These are phyloP conservation scores for Picochlorum sp. DNA, from an alignment of 139 green algal species.

Conservation along the genomic window DNA sequence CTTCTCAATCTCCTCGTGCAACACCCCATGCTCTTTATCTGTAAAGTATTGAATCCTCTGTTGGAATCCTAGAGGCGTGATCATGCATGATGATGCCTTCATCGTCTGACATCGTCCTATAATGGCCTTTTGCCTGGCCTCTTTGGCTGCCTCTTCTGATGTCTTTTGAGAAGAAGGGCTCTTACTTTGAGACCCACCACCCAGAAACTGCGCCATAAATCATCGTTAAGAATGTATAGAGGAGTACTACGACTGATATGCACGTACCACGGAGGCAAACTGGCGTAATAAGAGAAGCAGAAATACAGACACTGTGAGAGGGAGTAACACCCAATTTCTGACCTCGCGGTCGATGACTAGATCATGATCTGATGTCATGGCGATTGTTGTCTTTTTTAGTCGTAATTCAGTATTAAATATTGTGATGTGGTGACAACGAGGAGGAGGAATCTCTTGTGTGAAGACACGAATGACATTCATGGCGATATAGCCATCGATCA, in stretches of 20 bases:
- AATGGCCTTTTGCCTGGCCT: slow-evolving; percentile 54
- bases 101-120: slow-evolving; percentile 48
- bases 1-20: slow-evolving; percentile 47
- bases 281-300: slow-evolving; percentile 85
- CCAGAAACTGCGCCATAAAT: slow-evolving; percentile 8
- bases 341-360: slow-evolving; percentile 70
- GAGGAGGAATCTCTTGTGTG: no score
- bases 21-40: slow-evolving; percentile 57
- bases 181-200: not conserved
- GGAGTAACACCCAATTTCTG: slow-evolving; percentile 84
- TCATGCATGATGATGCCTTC: slow-evolving; percentile 26
- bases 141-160: slow-evolving; percentile 8
- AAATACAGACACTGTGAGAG: slow-evolving; percentile 72
- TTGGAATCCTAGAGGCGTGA: slow-evolving; percentile 43
- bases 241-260: not conserved
- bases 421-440: no score
- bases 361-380: slow-evolving; percentile 16
- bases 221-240: not conserved
- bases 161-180: not conserved
- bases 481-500: no score
- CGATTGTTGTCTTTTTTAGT: no score
- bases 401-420: no score
- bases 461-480: no score
- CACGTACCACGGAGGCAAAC: slow-evolving; percentile 50
- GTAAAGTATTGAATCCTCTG: slow-evolving; percentile 53